phyloP scores from a whole-genome alignment of 2,329 filamentous ascomycete genomes.

The Tolypocladium album region DNA sequence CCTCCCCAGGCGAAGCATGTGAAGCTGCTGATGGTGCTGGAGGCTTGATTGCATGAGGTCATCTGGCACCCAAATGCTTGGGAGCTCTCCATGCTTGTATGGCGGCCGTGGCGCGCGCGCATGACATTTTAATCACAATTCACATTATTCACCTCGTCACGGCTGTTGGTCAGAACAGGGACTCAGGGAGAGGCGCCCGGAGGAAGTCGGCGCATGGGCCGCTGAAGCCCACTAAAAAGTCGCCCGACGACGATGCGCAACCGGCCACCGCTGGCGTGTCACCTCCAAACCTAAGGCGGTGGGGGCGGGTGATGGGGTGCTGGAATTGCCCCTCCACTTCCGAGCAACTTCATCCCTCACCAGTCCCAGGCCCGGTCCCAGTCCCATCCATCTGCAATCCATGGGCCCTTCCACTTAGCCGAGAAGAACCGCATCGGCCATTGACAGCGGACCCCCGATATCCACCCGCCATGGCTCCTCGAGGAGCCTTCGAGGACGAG shows the following conservation, averaged over 20 bases:
- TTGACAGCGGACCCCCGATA: constrained; percentile 1
- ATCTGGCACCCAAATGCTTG: neutral
- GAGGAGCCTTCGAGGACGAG: constrained; percentile 62
- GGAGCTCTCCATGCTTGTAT: neutral
- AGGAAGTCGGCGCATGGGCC: neutral
- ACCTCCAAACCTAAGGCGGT: neutral
- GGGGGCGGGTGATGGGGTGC: neutral
- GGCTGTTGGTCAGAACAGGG: neutral
- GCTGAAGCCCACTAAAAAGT: neutral
- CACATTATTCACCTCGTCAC: neutral
- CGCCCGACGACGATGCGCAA: neutral
- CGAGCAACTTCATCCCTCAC: neutral
- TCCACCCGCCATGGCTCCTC: constrained; percentile 32
- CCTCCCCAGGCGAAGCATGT: neutral
- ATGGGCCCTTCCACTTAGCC: neutral
- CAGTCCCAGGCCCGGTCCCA: neutral
- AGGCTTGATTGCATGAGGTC: neutral
- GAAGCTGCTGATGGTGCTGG: neutral
- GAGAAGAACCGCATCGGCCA: neutral
- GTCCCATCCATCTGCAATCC: neutral
- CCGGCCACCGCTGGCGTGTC: neutral
- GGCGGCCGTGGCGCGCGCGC: too few relatives aligned
- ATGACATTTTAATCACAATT: neutral
- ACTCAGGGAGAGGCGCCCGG: too few relatives aligned
- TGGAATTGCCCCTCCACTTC: neutral